phyloP scores from a whole-genome alignment of 805 yeast genomes.

The Pichia membranifaciens region DNA sequence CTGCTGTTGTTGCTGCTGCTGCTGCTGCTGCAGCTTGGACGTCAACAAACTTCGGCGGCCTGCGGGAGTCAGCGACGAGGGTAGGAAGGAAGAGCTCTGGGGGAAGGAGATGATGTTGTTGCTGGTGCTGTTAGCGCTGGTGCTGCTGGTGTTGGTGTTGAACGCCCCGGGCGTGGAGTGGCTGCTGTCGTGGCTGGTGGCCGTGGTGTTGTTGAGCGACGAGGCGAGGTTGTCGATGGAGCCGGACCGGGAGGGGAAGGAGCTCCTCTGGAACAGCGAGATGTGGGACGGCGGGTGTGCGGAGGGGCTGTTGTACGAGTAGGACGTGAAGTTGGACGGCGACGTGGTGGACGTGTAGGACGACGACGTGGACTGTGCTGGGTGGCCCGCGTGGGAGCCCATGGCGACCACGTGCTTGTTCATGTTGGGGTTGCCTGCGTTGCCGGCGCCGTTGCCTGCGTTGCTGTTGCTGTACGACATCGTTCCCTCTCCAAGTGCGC shows the following conservation, averaged over 20 bases:
- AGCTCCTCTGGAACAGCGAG: constrained; percentile 21
- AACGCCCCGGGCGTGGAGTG: neutral
- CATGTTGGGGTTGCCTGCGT: neutral
- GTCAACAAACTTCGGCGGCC: constrained; percentile 29
- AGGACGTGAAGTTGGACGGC: constrained; percentile 25
- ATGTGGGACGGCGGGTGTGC: constrained; percentile 26
- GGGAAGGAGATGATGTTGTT: constrained; percentile 1
- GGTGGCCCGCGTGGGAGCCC: neutral
- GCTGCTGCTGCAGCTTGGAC: constrained; percentile 24
- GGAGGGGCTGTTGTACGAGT: constrained; percentile 28
- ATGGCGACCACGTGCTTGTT: neutral
- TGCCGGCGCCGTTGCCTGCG: neutral
- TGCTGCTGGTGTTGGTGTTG: neutral
- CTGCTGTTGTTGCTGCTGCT: constrained; percentile 15
- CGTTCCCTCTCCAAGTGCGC: too few relatives aligned
- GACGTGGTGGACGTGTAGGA: constrained; percentile 26
- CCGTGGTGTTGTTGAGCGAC: neutral
- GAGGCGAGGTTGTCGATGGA: constrained; percentile 18
- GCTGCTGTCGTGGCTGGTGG: neutral
- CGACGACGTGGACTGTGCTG: constrained; percentile 18
- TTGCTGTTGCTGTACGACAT: constrained; percentile 1
- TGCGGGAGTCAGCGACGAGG: constrained; percentile 19
- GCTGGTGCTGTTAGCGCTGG: neutral
- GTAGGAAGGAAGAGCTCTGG: constrained; percentile 5
- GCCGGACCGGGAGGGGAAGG: constrained; percentile 24